These are phyloP conservation scores for Sporothrix brunneoviolacea DNA, from an alignment of 2,329 filamentous ascomycete genomes.

Conservation along the genomic window DNA sequence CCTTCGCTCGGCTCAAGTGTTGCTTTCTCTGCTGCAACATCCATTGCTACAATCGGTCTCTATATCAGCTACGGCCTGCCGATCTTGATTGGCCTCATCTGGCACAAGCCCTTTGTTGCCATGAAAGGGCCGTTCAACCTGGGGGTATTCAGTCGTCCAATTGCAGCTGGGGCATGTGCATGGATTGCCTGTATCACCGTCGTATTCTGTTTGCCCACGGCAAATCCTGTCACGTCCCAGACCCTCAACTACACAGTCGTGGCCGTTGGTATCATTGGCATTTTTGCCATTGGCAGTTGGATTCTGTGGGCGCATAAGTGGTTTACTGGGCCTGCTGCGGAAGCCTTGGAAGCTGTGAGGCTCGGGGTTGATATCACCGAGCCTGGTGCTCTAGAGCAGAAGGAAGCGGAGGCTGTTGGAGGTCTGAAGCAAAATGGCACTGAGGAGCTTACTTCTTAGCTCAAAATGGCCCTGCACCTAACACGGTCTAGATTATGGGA, in stretches of 20 bases:
- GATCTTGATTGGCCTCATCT: slow-evolving; percentile 48
- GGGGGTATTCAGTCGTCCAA: slow-evolving; percentile 34
- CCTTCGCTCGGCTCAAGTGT: slow-evolving; percentile 49
- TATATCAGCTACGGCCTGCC: slow-evolving; percentile 54
- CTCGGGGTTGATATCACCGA: slow-evolving; percentile 42
- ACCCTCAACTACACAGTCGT: slow-evolving; percentile 55
- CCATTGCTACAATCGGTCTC: slow-evolving; percentile 52
- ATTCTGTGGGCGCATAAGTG: slow-evolving; percentile 45
- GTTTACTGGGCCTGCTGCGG: slow-evolving; percentile 50
- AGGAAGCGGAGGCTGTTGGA: slow-evolving; percentile 22
- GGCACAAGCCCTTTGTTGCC: slow-evolving; percentile 39
- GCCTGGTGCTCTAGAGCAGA: slow-evolving; percentile 35
- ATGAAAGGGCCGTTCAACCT: slow-evolving; percentile 53
- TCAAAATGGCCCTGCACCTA: no score
- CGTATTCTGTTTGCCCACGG: slow-evolving; percentile 50
- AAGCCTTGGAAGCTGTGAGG: slow-evolving; percentile 43
- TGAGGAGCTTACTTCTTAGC: not conserved
- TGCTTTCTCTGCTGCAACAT: slow-evolving; percentile 51
- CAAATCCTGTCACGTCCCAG: slow-evolving; percentile 49
- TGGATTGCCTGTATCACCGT: slow-evolving; percentile 52
- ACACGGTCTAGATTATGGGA: no score
- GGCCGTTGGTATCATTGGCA: slow-evolving; percentile 49
- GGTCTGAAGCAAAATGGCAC: not conserved
- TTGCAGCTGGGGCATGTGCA: slow-evolving; percentile 39
- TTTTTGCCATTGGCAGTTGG: slow-evolving; percentile 43